Evolutionary conservation across 1,284 basidiomycete genomes (phyloP), one percentile per base, ranked within the genome.

Genomic region (Sanghuangporus weigelae): DNA sequence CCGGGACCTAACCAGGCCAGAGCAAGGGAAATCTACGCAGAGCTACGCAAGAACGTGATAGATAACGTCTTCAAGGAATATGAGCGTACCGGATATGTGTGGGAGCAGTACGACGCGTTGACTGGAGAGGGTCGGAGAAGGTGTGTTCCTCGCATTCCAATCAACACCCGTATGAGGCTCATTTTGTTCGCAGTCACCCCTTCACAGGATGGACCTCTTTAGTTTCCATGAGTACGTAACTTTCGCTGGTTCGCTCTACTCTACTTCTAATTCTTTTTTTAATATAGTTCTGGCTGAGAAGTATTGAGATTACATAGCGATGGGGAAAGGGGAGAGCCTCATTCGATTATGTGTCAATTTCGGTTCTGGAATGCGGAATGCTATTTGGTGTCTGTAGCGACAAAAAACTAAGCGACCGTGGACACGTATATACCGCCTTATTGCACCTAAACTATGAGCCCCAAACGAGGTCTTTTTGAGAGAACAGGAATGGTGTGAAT

Each of bases 161-260:
- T 8, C 72, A 73, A 38, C 12, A 4, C 55, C 57, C 16, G 63
- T 65, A 57, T 57, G 12, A 66, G 16, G 65, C 31, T 23, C 58
- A 65, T n/a, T 58, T 12, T 44, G 42, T 51, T 51, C 40, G 23
- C 70, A 93, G 93, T 69, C 92, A 95, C 74, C 93, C 93, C 0
- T 95, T 95, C 77, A 95, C 92, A 21, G 92, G 92, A n/a, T 95
- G 93, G 93, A 93, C 93, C 31, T 92, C 92, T 39, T 78, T 95
- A 53, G 83, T 92, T 19, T 84, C 92, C 21, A 76, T 95, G 69
- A 89, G 87, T 89, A 72, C 77, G 87, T 51, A 69, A 70, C 35
- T 64, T 54, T 48, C 46, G 50, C 57, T 31, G 46, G 44, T 31
- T 66, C 44, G 31, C 38, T 36, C 38, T 31, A 26, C 48, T 58